Evolutionary conservation across 1,139 yeast species (phyloP).

Genomic region (Scheffersomyces insectosa): DNA sequence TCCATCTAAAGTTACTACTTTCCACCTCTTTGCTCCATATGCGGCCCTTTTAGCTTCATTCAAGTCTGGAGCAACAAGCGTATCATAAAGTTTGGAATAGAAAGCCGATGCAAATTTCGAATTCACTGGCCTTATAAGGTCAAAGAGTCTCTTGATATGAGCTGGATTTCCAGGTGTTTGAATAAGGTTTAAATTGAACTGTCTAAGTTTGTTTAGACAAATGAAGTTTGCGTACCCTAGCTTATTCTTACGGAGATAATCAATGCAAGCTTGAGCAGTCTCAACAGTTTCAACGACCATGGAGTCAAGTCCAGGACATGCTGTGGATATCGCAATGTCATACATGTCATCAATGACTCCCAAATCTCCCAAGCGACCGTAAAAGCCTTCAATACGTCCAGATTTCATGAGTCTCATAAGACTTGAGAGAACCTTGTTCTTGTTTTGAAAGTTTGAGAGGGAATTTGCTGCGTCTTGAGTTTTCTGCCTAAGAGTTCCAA

Average conservation of each 20-base stretch:
- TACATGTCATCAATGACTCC: slow-evolving; percentile 86
- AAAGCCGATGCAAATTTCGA: slow-evolving; percentile 81
- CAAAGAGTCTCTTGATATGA: slow-evolving; percentile 79
- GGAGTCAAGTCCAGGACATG: slow-evolving; percentile 88
- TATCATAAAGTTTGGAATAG: slow-evolving; percentile 81
- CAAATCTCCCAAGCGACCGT: slow-evolving; percentile 88
- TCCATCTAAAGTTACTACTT: slow-evolving; percentile 94
- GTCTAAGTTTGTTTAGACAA: slow-evolving; percentile 71
- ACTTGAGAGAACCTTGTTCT: slow-evolving; percentile 71
- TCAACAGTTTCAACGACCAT: slow-evolving; percentile 94
- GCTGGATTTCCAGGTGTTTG: slow-evolving; percentile 68
- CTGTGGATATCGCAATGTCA: slow-evolving; percentile 94
- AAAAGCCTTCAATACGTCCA: slow-evolving; percentile 83
- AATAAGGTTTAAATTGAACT: slow-evolving; percentile 60
- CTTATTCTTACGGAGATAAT: slow-evolving; percentile 77
- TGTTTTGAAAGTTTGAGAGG: slow-evolving; percentile 60
- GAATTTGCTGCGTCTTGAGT: slow-evolving; percentile 66
- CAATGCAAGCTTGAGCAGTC: slow-evolving; percentile 89
- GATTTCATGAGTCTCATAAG: slow-evolving; percentile 69
- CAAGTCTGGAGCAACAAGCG: slow-evolving; percentile 80
- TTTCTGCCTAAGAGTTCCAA: slow-evolving; percentile 59
- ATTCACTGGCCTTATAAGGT: slow-evolving; percentile 70
- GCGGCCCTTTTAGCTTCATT: slow-evolving; percentile 87
- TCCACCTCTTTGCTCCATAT: slow-evolving; percentile 74
- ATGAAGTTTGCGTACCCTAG: slow-evolving; percentile 91